phyloP scores from a whole-genome alignment of 2,329 filamentous ascomycete species.

The Aspergillus hiratsukae region DNA sequence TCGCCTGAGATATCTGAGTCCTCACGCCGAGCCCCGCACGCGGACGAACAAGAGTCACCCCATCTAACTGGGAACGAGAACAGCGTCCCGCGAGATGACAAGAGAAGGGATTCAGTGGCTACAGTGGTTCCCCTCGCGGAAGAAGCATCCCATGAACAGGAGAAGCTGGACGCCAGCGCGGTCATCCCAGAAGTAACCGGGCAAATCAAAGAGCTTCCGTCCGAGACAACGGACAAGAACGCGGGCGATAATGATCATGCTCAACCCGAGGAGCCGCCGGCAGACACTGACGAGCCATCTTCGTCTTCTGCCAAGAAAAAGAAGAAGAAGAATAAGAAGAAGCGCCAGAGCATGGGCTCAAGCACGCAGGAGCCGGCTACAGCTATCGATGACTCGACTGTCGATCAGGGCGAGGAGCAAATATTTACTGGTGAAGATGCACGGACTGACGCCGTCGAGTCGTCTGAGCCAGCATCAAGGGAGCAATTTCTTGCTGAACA shows the following conservation, averaged over 20 bases:
- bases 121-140: neutral
- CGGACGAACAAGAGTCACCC: neutral
- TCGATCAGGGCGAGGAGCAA: neutral
- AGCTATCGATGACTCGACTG: neutral
- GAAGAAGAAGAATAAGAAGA: slow-evolving; percentile 37
- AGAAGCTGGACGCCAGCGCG: neutral
- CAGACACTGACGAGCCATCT: slow-evolving; percentile 12
- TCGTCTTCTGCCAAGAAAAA: slow-evolving; percentile 26
- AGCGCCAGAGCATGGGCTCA: slow-evolving; percentile 16
- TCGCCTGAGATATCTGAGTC: neutral
- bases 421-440: neutral
- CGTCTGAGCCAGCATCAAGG: neutral
- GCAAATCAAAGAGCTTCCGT: neutral
- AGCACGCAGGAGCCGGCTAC: slow-evolving; percentile 12
- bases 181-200: neutral
- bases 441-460: neutral
- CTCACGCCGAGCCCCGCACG: neutral
- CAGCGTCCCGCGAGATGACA: neutral
- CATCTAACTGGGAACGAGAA: neutral
- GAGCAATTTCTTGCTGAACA: neutral
- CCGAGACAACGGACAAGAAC: slow-evolving; percentile 3
- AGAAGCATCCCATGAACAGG: neutral
- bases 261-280: slow-evolving; percentile 7
- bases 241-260: slow-evolving; percentile 1
- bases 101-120: neutral